A percentile compares a stretch with the other conserved stretches of the same genome.
Conservation (phyloP, 2,329 filamentous ascomycete genomes). For the Raffaelea arxii region DNA sequence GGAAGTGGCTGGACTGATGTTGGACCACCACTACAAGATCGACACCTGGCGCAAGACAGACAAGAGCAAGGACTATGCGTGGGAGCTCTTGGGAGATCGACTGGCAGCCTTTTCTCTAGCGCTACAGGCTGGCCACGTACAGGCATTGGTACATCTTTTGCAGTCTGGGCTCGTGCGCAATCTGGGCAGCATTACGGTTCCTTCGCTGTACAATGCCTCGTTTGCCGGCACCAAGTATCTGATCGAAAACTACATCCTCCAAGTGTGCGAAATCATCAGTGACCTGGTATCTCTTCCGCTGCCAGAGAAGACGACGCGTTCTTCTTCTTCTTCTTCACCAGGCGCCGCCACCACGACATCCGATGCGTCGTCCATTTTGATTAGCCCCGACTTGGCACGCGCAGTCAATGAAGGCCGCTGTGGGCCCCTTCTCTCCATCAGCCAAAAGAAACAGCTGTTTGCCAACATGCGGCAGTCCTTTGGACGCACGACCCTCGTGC, state of each 20-base stretch:
- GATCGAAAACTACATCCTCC: conserved; percentile 83
- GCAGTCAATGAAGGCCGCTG: conserved; percentile 10
- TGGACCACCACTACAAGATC: conserved; percentile 74
- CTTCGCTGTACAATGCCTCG: conserved; percentile 72
- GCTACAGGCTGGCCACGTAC: conserved; percentile 46
- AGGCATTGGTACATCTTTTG: conserved; percentile 67
- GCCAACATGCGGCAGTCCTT: conserved; percentile 84
- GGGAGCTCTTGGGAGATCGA: conserved; percentile 70
- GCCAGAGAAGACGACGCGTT: neutral
- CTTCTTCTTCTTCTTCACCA: too few relatives aligned
- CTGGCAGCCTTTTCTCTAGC: conserved; percentile 26
- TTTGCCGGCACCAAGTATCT: conserved; percentile 84
- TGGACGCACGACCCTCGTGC: conserved; percentile 72
- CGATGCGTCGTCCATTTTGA: too few relatives aligned
- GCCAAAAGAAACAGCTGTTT: conserved; percentile 66
- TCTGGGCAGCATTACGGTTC: conserved; percentile 79
- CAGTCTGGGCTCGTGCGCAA: conserved; percentile 75
- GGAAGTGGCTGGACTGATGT: conserved; percentile 70
- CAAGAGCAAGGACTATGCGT: conserved; percentile 75
- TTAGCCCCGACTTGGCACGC: conserved; percentile 10
- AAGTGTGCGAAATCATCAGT: conserved; percentile 71
- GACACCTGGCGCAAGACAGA: conserved; percentile 74
- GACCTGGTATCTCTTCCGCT: conserved; percentile 63
- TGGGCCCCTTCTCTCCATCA: conserved; percentile 3
- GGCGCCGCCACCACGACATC: too few relatives aligned